Percentiles rank a stretch among this genome's conserved stretches.
phyloP scores from a whole-genome alignment of 1,284 basidiomycete genomes.

The Leccinum glutinopallens region DNA sequence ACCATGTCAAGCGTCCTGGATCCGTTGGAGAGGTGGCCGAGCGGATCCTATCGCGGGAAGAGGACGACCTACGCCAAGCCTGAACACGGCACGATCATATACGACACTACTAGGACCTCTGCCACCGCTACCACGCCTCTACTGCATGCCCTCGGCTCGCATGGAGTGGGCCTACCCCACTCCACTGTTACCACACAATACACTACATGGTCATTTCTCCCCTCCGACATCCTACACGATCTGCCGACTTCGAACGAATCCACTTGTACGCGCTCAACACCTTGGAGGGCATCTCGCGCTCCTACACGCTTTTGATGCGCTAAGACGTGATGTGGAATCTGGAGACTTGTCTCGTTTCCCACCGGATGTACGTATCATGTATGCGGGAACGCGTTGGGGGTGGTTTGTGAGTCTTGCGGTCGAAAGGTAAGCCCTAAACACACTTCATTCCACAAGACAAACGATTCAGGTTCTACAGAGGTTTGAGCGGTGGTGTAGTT shows the following conservation, averaged over 20 bases:
- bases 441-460: background rate
- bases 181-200: background rate
- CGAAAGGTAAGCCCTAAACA: conserved; percentile 23
- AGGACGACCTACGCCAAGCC: too few species aligned
- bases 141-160: too few species aligned
- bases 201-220: background rate
- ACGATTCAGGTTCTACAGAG: conserved; percentile 5
- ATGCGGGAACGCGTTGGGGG: conserved; percentile 27
- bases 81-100: too few species aligned
- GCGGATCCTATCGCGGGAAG: too few species aligned
- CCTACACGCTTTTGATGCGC: conserved; percentile 15
- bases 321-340: conserved; percentile 13
- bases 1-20: background rate
- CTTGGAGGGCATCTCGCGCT: conserved; percentile 21
- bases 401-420: conserved; percentile 35
- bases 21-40: background rate
- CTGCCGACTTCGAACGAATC: conserved; percentile 11
- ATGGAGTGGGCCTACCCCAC: too few species aligned
- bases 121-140: too few species aligned
- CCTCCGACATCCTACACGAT: conserved; percentile 10
- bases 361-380: conserved; percentile 20
- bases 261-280: conserved; percentile 13
- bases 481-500: conserved; percentile 25
- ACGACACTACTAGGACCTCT: too few species aligned
- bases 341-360: conserved; percentile 17